phyloP scores from a whole-genome alignment of 176 grass and related monocot genomes.

The Ensete glaucum region DNA sequence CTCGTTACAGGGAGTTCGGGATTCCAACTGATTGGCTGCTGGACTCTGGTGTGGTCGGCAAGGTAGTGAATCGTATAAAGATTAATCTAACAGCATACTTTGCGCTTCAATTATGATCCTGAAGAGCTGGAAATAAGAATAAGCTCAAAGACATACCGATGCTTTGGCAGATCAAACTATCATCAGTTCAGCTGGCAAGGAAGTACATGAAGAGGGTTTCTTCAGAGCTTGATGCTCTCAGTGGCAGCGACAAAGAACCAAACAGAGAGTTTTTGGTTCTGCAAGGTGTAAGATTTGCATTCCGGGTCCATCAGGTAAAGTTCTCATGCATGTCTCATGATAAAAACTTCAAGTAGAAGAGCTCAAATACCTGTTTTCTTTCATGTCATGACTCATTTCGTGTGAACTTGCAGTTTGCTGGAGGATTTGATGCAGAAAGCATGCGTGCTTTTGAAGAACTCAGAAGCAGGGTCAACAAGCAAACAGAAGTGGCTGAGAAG shows the following conservation, averaged over 20 bases:
- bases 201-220: slow-evolving; percentile 95
- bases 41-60: slow-evolving; percentile 81
- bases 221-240: slow-evolving; percentile 66
- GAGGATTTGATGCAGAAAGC: slow-evolving; percentile 78
- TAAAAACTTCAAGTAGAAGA: no score
- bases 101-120: no score
- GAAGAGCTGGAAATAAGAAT: not conserved
- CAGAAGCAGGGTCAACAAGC: slow-evolving; percentile 46
- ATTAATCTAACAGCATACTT: not conserved
- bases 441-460: slow-evolving; percentile 89
- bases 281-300: slow-evolving; percentile 87
- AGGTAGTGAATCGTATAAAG: slow-evolving; percentile 31
- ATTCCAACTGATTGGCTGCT: slow-evolving; percentile 82
- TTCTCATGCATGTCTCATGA: not conserved
- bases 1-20: slow-evolving; percentile 76
- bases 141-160: not conserved
- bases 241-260: slow-evolving; percentile 62
- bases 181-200: slow-evolving; percentile 81
- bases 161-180: slow-evolving; percentile 71
- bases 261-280: slow-evolving; percentile 94
- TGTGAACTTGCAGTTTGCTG: slow-evolving; percentile 49
- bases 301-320: slow-evolving; percentile 81
- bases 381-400: not conserved
- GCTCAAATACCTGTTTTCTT: not conserved
- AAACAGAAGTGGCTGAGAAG: slow-evolving; percentile 17